Evolutionary conservation across 1,284 basidiomycete species (phyloP).

Genomic region (Sporisorium sorghi): DNA sequence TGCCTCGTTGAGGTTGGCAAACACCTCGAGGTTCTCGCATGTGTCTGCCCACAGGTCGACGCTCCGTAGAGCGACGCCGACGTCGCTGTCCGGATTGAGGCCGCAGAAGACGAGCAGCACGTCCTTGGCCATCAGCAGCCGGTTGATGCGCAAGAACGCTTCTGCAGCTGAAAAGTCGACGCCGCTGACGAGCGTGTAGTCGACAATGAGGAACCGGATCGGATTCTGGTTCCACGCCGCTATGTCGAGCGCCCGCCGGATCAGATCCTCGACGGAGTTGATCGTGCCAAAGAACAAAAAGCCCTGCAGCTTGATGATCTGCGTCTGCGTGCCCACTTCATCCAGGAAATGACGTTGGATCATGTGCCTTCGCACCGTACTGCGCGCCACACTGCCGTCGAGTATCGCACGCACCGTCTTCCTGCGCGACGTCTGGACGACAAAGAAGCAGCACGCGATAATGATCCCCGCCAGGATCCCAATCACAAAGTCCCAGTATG

Average conservation of each 20-base stretch:
- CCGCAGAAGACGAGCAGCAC: slow-evolving; percentile 92
- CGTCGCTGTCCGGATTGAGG: slow-evolving; percentile 70
- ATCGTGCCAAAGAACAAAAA: slow-evolving; percentile 98
- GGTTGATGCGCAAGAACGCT: slow-evolving; percentile 90
- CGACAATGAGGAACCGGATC: slow-evolving; percentile 77
- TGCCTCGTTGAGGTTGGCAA: slow-evolving; percentile 86
- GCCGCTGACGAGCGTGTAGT: slow-evolving; percentile 82
- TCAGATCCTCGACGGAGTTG: slow-evolving; percentile 81
- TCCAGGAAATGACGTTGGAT: slow-evolving; percentile 89
- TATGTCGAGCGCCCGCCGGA: slow-evolving; percentile 79
- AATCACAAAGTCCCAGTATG: slow-evolving; percentile 78
- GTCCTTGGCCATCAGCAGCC: slow-evolving; percentile 80
- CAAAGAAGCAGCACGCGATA: slow-evolving; percentile 94
- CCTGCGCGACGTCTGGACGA: slow-evolving; percentile 87
- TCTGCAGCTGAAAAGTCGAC: slow-evolving; percentile 96
- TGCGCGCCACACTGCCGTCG: slow-evolving; percentile 72
- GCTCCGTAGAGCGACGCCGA: slow-evolving; percentile 60
- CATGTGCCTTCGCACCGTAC: slow-evolving; percentile 89
- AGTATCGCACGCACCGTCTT: slow-evolving; percentile 65
- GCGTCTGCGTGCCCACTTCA: slow-evolving; percentile 90
- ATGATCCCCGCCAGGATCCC: slow-evolving; percentile 93
- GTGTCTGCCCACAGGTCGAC: slow-evolving; percentile 78
- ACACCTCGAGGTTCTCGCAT: slow-evolving; percentile 75
- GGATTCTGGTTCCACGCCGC: slow-evolving; percentile 82
- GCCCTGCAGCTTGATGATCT: slow-evolving; percentile 86